phyloP scores from a whole-genome alignment of 2,329 filamentous ascomycete species.

The Talaromyces amestolkiae region DNA sequence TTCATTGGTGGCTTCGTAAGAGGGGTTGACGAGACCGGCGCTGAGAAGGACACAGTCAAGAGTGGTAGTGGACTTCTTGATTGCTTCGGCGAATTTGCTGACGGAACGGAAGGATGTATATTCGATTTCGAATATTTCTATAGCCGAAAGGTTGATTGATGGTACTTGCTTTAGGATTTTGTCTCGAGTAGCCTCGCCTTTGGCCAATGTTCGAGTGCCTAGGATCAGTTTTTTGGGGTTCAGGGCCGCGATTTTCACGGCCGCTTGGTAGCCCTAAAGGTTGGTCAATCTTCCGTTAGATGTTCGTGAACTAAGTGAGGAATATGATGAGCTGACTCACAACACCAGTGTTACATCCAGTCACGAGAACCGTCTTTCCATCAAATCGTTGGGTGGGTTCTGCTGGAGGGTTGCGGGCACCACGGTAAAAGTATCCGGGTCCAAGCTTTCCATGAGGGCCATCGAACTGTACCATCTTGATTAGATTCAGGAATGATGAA shows the following conservation, averaged over 20 bases:
- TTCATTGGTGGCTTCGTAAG: background rate
- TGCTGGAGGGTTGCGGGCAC: constrained; percentile 14
- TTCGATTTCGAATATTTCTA: constrained; percentile 10
- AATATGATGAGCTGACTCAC: background rate
- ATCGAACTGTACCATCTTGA: constrained; percentile 18
- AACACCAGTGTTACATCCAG: constrained; percentile 14
- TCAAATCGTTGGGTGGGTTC: constrained; percentile 10
- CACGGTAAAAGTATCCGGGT: background rate
- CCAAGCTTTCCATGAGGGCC: constrained; percentile 5
- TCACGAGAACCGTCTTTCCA: constrained; percentile 16
- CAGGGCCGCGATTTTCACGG: constrained; percentile 13
- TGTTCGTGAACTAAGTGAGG: background rate
- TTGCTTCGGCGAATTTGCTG: constrained; percentile 11
- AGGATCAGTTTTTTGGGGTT: constrained; percentile 16
- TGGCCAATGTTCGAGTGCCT: constrained; percentile 14
- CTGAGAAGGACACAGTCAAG: constrained; percentile 18
- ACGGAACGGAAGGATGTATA: constrained; percentile 15
- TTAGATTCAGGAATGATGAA: background rate
- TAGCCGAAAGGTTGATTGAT: background rate
- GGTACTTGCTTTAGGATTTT: constrained; percentile 6
- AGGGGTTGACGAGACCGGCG: constrained; percentile 6
- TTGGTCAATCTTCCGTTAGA: background rate
- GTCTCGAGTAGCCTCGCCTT: constrained; percentile 12
- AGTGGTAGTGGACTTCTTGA: constrained; percentile 7
- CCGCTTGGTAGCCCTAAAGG: constrained; percentile 14